Evolutionary conservation across 148 eudicot genomes (phyloP).

Genomic region (Vaccinium corymbosum): DNA sequence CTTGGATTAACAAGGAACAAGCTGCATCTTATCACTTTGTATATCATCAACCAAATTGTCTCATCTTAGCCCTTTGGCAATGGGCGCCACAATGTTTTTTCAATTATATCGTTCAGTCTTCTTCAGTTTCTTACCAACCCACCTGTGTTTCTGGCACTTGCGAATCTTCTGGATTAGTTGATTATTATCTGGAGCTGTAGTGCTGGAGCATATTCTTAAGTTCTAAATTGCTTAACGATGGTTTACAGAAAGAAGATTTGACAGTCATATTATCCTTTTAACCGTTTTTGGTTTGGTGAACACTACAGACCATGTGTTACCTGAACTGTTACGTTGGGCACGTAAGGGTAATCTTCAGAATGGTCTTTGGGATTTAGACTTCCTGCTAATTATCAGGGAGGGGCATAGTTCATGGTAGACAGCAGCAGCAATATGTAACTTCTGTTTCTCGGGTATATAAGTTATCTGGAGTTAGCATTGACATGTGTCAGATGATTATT

Average conservation of each 20-base stretch:
- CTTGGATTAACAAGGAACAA: conserved; percentile 18
- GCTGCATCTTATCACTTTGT: neutral
- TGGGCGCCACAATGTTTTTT: neutral
- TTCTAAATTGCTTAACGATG: conserved; percentile 19
- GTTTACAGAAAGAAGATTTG: neutral
- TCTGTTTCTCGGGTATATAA: neutral
- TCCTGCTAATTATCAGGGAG: neutral
- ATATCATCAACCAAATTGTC: neutral
- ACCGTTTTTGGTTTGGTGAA: neutral
- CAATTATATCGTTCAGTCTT: conserved; percentile 7
- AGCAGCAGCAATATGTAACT: neutral
- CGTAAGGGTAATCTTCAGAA: neutral
- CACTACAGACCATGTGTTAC: neutral
- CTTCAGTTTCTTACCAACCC: neutral
- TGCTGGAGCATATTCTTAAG: conserved; percentile 15
- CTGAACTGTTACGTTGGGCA: neutral
- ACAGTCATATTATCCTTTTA: neutral
- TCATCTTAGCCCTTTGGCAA: neutral
- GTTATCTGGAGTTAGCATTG: neutral
- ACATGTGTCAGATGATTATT: neutral
- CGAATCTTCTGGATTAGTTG: conserved; percentile 44
- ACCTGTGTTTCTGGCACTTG: conserved; percentile 17
- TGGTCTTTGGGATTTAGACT: neutral
- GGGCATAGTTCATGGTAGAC: neutral
- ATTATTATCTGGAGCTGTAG: conserved; percentile 21